Conservation (phyloP, 164 flowering plant genomes). For the Stephania yunnanensis region DNA sequence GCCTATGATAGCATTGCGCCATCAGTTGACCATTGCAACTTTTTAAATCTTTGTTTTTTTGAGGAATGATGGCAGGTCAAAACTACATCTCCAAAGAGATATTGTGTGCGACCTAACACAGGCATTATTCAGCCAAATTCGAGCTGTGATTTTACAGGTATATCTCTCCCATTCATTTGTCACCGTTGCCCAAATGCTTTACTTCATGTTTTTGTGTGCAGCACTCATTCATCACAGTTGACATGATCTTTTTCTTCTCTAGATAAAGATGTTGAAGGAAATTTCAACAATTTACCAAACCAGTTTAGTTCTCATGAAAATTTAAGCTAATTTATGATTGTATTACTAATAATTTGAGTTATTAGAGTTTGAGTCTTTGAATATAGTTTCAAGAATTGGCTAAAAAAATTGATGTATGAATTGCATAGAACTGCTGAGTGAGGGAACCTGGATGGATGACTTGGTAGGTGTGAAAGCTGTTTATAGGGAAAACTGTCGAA, state of each 20-base stretch:
- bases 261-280: too few relatives aligned
- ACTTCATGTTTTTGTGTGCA: background rate
- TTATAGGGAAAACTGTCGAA: too few relatives aligned
- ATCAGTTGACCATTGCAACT: background rate
- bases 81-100: slow-evolving; percentile 82
- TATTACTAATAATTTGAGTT: background rate
- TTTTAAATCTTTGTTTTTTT: background rate
- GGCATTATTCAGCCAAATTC: slow-evolving; percentile 66
- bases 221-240: background rate
- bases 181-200: background rate
- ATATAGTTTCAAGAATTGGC: background rate
- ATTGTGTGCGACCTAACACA: slow-evolving; percentile 75
- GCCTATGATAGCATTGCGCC: background rate
- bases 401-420: background rate
- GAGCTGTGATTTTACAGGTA: slow-evolving; percentile 65
- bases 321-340: background rate
- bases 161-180: background rate
- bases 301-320: background rate
- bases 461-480: too few relatives aligned
- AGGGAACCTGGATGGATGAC: too few relatives aligned
- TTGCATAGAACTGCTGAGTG: too few relatives aligned
- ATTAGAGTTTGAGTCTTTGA: background rate
- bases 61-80: slow-evolving; percentile 55
- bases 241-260: background rate
- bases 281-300: too few relatives aligned